phyloP scores from a whole-genome alignment of 129 eudicot species.

The Escallonia herrerae region DNA sequence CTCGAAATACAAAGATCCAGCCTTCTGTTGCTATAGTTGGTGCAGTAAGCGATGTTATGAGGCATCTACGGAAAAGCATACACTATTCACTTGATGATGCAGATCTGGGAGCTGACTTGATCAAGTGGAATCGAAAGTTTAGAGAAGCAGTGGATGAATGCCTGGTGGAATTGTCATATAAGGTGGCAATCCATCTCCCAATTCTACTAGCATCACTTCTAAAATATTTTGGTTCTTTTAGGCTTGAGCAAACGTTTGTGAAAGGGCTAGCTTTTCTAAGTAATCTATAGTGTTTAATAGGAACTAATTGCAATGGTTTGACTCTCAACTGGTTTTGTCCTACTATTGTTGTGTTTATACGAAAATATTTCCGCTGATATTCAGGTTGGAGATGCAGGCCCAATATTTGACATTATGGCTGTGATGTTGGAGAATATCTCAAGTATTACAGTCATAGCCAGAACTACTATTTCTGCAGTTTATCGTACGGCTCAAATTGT shows the following conservation, averaged over 20 bases:
- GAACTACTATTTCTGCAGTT: conserved; percentile 43
- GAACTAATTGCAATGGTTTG: too few species aligned
- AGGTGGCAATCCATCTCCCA: conserved; percentile 19
- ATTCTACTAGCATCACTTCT: too few species aligned
- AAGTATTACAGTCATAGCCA: conserved; percentile 31
- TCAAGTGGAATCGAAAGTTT: conserved; percentile 39
- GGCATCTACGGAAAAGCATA: conserved; percentile 55
- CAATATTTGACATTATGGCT: conserved; percentile 54
- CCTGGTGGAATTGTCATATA: conserved; percentile 32
- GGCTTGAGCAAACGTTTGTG: too few species aligned
- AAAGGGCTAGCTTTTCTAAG: too few species aligned
- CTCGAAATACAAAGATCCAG: conserved; percentile 52
- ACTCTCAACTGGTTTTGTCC: background rate
- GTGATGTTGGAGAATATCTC: conserved; percentile 52
- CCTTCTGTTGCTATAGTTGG: conserved; percentile 75
- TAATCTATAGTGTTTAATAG: background rate
- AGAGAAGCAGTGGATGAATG: conserved; percentile 42
- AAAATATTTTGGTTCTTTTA: background rate
- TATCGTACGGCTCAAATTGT: conserved; percentile 60
- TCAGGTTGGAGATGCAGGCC: conserved; percentile 74
- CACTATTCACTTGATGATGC: conserved; percentile 38
- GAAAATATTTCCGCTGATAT: background rate
- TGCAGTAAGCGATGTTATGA: conserved; percentile 65
- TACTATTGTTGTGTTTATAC: background rate
- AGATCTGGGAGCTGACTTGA: conserved; percentile 28